Conservation (phyloP, 352 stramenopile species). For the Blastocystis sp. region DNA sequence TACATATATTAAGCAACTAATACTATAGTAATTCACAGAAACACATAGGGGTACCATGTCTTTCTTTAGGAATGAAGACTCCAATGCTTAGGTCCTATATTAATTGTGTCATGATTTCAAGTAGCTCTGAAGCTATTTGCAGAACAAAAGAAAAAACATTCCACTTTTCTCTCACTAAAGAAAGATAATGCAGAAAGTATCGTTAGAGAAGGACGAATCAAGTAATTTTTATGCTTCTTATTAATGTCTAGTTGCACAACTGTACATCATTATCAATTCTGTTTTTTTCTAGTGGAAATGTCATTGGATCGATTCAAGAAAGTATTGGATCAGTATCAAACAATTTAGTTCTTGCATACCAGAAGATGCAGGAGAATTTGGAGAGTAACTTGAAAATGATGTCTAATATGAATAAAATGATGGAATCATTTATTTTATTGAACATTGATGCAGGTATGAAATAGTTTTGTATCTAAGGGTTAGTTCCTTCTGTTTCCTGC, state of each 20-base stretch:
- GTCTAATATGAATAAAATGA: constrained; percentile 43
- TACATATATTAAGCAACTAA: neutral
- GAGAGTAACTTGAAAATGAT: neutral
- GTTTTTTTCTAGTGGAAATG: neutral
- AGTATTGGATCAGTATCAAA: neutral
- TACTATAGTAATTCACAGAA: neutral
- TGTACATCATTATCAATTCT: neutral
- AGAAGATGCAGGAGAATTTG: constrained; percentile 11
- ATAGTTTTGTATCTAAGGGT: neutral
- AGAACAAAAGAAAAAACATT: no score
- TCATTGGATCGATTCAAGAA: neutral
- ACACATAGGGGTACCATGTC: neutral
- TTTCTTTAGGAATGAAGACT: neutral
- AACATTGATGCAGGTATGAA: neutral
- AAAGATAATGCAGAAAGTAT: no score
- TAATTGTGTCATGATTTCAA: no score
- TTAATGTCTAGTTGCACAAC: neutral
- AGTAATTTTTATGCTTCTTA: neutral
- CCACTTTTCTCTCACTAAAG: no score
- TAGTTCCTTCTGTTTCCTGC: neutral
- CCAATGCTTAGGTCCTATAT: no score
- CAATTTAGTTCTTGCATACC: neutral
- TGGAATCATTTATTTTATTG: constrained; percentile 11
- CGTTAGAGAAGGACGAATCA: neutral
- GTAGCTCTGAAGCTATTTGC: no score